phyloP scores from a whole-genome alignment of 2,329 filamentous ascomycete genomes.

The Paecilomyces sp. region DNA sequence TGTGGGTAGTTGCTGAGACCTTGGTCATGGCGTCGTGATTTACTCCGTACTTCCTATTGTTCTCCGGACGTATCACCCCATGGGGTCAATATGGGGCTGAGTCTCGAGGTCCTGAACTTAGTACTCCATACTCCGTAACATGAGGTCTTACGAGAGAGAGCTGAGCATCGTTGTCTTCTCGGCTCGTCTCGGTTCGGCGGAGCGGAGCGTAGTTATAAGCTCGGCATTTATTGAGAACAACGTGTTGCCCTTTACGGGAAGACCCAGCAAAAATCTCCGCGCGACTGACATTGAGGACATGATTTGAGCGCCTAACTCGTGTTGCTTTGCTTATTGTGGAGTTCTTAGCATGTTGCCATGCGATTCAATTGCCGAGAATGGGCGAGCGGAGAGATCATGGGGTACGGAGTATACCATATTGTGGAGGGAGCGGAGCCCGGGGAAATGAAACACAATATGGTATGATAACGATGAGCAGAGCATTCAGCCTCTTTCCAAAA shows the following conservation, averaged over 20 bases:
- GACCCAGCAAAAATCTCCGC: background rate
- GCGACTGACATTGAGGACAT: background rate
- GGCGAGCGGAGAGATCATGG: background rate
- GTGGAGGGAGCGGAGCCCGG: background rate
- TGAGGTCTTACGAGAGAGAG: no score
- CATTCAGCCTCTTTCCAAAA: background rate
- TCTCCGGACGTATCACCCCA: background rate
- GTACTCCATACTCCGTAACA: no score
- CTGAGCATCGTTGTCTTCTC: background rate
- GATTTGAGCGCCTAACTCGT: background rate
- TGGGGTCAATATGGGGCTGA: background rate
- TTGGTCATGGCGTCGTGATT: background rate
- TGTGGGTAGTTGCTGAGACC: background rate
- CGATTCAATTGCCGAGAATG: background rate
- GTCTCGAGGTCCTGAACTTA: background rate
- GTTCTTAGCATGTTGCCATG: background rate
- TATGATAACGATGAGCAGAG: background rate
- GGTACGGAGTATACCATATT: background rate
- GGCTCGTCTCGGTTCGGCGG: constrained; percentile 14
- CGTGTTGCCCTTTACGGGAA: no score
- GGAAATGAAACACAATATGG: background rate
- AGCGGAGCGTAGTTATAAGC: constrained; percentile 7
- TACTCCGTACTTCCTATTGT: background rate
- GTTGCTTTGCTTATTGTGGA: background rate
- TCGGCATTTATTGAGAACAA: background rate